Evolutionary conservation across 306 rosid species (phyloP).

Genomic region (Cyamopsis tetragonoloba): DNA sequence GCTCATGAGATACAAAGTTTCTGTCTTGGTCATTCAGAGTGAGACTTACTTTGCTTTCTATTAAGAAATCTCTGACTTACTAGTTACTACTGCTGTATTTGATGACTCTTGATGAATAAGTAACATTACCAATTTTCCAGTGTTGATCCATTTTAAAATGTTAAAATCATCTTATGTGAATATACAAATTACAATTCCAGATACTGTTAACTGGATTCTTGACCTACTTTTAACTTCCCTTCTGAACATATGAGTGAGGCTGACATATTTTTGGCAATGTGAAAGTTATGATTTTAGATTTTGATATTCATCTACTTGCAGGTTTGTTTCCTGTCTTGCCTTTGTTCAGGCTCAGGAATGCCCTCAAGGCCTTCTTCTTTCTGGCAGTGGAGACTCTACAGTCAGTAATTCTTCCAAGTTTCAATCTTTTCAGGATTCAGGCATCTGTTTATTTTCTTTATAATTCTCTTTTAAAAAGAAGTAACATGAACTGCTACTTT

Average conservation of each 20-base stretch:
- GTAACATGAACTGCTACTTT: slow-evolving; percentile 15
- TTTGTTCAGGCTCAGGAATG: slow-evolving; percentile 52
- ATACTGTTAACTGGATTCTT: background rate
- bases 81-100: background rate
- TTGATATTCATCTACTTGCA: slow-evolving; percentile 31
- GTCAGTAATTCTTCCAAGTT: slow-evolving; percentile 46
- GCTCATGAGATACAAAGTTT: no score
- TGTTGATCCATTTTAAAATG: slow-evolving; percentile 5
- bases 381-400: slow-evolving; percentile 94
- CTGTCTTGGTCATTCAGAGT: no score
- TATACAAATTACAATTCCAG: background rate
- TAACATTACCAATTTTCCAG: background rate
- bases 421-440: slow-evolving; percentile 12
- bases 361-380: slow-evolving; percentile 63
- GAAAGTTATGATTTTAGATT: background rate
- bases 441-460: slow-evolving; percentile 11
- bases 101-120: background rate
- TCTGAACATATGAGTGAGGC: slow-evolving; percentile 4
- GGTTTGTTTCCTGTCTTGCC: slow-evolving; percentile 82
- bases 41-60: no score
- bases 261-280: slow-evolving; percentile 5
- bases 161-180: background rate
- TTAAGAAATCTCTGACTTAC: no score
- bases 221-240: background rate
- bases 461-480: slow-evolving; percentile 7